A percentile compares a stretch with the other conserved stretches of the same genome.
Evolutionary conservation across 2,329 filamentous ascomycete genomes (phyloP).

Genomic region (Sarocladium oryzae): DNA sequence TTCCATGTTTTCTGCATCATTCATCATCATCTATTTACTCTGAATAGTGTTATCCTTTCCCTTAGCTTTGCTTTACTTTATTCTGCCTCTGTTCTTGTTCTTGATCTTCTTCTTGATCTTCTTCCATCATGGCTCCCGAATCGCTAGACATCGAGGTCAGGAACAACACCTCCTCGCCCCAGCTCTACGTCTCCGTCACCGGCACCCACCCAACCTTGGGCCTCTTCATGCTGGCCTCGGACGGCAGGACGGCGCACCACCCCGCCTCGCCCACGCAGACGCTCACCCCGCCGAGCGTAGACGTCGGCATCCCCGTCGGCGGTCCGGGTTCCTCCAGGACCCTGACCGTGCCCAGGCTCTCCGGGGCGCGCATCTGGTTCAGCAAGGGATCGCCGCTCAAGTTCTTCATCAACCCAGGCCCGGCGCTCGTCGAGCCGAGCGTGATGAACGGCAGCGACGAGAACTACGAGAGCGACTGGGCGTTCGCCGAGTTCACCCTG

Average conservation of each 20-base stretch:
- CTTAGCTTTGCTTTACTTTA: neutral
- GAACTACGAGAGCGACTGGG: constrained; percentile 58
- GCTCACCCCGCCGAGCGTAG: constrained; percentile 42
- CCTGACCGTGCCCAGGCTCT: constrained; percentile 62
- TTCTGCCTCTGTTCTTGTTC: neutral
- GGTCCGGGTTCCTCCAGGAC: constrained; percentile 51
- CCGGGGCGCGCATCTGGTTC: constrained; percentile 68
- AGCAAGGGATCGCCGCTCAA: constrained; percentile 50
- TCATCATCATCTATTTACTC: too few relatives aligned
- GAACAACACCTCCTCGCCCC: neutral
- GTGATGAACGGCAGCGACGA: constrained; percentile 59
- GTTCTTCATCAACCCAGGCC: constrained; percentile 65
- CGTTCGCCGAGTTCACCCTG: constrained; percentile 62
- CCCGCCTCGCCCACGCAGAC: constrained; percentile 50
- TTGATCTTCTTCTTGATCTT: neutral
- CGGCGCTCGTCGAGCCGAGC: constrained; percentile 68
- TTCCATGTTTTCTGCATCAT: too few relatives aligned
- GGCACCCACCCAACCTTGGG: constrained; percentile 53
- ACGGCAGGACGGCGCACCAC: constrained; percentile 60
- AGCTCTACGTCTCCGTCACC: constrained; percentile 61
- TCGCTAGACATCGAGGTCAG: constrained; percentile 1
- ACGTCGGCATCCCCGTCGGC: constrained; percentile 60
- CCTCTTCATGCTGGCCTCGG: constrained; percentile 54
- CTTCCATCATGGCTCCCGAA: constrained; percentile 3
- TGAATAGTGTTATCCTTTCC: too few relatives aligned